These are phyloP conservation scores for Arthroderma sp. DNA, from an alignment of 2,329 filamentous ascomycete species.

Conservation along the genomic window DNA sequence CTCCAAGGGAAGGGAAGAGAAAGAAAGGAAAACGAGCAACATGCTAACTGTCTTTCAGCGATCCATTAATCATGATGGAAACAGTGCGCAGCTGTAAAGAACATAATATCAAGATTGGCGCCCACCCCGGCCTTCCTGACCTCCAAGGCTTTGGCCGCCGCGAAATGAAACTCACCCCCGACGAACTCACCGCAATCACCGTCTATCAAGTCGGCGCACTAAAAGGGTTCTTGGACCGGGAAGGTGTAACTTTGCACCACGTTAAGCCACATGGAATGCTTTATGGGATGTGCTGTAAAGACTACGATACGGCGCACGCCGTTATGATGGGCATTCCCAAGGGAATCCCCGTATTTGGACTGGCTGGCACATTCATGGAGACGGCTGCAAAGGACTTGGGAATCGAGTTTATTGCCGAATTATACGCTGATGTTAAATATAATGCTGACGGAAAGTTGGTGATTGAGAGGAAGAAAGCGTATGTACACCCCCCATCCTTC, in stretches of 20 bases:
- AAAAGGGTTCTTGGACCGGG: constrained; percentile 44
- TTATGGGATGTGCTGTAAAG: constrained; percentile 44
- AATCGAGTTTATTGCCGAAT: constrained; percentile 40
- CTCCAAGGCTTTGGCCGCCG: constrained; percentile 51
- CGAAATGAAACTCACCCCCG: constrained; percentile 45
- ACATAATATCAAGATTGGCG: constrained; percentile 44
- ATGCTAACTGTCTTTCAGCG: constrained; percentile 23
- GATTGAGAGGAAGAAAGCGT: constrained; percentile 43
- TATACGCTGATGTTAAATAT: constrained; percentile 46
- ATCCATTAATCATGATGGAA: constrained; percentile 51
- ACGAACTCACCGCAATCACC: constrained; percentile 44
- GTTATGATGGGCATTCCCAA: constrained; percentile 41
- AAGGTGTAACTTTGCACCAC: constrained; percentile 44
- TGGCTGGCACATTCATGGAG: constrained; percentile 43
- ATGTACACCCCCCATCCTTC: background rate
- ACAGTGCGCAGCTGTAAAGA: constrained; percentile 46
- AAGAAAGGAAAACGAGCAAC: background rate
- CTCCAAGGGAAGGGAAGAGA: background rate
- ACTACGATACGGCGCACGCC: constrained; percentile 38
- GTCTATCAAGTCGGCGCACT: constrained; percentile 53
- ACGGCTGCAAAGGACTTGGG: constrained; percentile 40
- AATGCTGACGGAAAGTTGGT: constrained; percentile 37
- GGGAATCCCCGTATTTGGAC: constrained; percentile 40
- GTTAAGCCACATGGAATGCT: constrained; percentile 51
- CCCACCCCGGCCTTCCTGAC: constrained; percentile 53